These are phyloP conservation scores for Tripterygium wilfordii DNA, from an alignment of 177 flowering plant genomes.

Conservation along the genomic window DNA sequence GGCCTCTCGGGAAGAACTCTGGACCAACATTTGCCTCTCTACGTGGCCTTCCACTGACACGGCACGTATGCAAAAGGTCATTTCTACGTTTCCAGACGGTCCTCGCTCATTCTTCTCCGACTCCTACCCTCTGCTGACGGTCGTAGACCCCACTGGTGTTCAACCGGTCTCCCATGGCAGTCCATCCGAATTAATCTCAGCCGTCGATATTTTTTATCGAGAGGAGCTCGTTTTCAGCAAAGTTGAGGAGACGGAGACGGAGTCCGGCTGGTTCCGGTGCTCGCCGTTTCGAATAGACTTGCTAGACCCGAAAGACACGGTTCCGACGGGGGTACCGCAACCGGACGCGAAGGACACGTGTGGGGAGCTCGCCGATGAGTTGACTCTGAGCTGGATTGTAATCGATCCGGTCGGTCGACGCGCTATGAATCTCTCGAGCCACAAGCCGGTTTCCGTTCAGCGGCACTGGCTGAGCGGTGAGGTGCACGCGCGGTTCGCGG, in stretches of 20 bases:
- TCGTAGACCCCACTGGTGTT: not conserved
- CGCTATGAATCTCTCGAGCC: conserved; percentile 57
- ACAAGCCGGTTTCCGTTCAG: conserved; percentile 45
- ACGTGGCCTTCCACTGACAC: conserved; percentile 59
- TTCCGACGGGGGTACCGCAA: conserved; percentile 16
- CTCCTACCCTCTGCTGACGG: conserved; percentile 37
- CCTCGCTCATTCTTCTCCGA: conserved; percentile 69
- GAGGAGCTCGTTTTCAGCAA: conserved; percentile 25
- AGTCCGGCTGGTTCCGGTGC: conserved; percentile 39
- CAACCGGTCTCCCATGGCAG: not conserved
- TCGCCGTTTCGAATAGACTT: conserved; percentile 53
- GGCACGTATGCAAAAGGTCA: conserved; percentile 28
- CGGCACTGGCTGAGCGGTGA: conserved; percentile 65
- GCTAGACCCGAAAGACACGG: conserved; percentile 37
- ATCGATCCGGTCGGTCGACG: conserved; percentile 43
- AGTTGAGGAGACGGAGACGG: conserved; percentile 31
- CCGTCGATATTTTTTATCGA: conserved; percentile 43
- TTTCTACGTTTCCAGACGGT: conserved; percentile 45
- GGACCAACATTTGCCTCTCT: conserved; percentile 49
- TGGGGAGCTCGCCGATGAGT: conserved; percentile 17
- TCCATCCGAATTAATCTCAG: conserved; percentile 35
- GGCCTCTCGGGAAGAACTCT: conserved; percentile 39
- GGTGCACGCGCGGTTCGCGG: conserved; percentile 37
- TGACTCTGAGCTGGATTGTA: conserved; percentile 64
- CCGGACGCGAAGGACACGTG: conserved; percentile 15